Conservation (phyloP, 306 rosid species). For the Vigna nakashimae region DNA sequence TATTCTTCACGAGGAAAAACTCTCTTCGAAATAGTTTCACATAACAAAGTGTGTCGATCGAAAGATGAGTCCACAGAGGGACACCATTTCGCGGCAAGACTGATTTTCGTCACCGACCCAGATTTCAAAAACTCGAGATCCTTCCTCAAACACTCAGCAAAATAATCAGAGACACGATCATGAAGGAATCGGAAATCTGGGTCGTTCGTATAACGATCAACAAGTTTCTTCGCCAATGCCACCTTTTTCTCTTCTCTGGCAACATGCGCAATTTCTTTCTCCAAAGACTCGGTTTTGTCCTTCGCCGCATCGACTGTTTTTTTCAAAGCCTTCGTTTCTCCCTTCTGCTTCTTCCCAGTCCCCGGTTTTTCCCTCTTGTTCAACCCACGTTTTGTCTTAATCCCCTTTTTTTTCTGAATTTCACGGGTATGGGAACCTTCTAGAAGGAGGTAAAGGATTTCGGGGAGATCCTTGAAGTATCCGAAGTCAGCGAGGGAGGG, state of each 20-base stretch:
- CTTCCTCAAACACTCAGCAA: slow-evolving; percentile 57
- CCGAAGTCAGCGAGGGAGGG: slow-evolving; percentile 68
- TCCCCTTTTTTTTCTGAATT: slow-evolving; percentile 50
- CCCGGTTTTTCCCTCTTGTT: background rate
- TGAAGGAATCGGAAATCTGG: slow-evolving; percentile 51
- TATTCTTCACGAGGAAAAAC: slow-evolving; percentile 54
- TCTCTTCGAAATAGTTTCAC: slow-evolving; percentile 71
- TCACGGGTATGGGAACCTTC: slow-evolving; percentile 55
- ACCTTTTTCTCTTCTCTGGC: slow-evolving; percentile 52
- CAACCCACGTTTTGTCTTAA: background rate
- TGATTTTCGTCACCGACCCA: slow-evolving; percentile 44
- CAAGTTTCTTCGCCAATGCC: slow-evolving; percentile 65
- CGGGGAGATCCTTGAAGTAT: slow-evolving; percentile 76
- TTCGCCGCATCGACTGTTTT: background rate
- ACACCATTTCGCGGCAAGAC: slow-evolving; percentile 85
- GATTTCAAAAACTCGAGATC: slow-evolving; percentile 57
- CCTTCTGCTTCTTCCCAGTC: background rate
- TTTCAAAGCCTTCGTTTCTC: background rate
- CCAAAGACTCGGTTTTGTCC: background rate
- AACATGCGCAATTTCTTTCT: slow-evolving; percentile 52
- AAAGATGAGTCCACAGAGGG: slow-evolving; percentile 77
- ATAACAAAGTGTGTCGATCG: slow-evolving; percentile 62
- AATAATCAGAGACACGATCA: slow-evolving; percentile 60
- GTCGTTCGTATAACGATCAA: slow-evolving; percentile 50
- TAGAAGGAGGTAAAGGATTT: slow-evolving; percentile 66